Evolutionary conservation across 345 rosid genomes (phyloP).

Genomic region (Eucalyptus melliodora): DNA sequence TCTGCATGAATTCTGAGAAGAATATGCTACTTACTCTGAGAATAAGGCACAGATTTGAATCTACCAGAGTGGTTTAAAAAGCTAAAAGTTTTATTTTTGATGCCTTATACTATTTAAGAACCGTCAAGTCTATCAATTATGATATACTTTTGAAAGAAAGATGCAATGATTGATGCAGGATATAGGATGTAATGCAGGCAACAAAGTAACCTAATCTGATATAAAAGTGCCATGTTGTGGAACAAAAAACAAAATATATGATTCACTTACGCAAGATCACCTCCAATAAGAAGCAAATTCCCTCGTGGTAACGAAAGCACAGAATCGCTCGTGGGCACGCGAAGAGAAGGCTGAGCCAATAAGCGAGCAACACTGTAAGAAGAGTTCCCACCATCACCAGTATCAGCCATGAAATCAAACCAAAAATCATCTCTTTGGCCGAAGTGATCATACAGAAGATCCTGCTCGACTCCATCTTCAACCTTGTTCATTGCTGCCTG

Average conservation of each 20-base stretch:
- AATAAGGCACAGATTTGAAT: background rate
- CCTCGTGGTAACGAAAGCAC: conserved; percentile 49
- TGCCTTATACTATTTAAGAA: background rate
- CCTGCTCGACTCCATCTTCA: conserved; percentile 38
- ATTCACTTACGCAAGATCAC: conserved; percentile 97
- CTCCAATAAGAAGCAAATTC: conserved; percentile 77
- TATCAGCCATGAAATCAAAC: conserved; percentile 99
- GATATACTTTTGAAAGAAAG: background rate
- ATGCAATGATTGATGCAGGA: background rate
- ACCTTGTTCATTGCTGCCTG: conserved; percentile 87
- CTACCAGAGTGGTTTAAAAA: background rate
- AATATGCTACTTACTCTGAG: background rate
- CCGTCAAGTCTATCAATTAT: background rate
- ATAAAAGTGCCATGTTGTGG: background rate
- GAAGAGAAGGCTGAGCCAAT: conserved; percentile 77
- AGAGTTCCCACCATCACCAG: conserved; percentile 99
- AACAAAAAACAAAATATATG: background rate
- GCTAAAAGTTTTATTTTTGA: background rate
- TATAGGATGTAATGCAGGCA: background rate
- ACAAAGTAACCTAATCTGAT: background rate
- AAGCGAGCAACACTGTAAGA: conserved; percentile 80
- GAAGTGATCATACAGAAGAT: conserved; percentile 73
- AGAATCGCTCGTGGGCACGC: conserved; percentile 22
- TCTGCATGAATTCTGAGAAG: background rate
- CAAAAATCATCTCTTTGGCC: conserved; percentile 65